A percentile compares a stretch with the other conserved stretches of the same genome.
Evolutionary conservation across 2,329 filamentous ascomycete species (phyloP).

Genomic region (Sporothrix globosa): DNA sequence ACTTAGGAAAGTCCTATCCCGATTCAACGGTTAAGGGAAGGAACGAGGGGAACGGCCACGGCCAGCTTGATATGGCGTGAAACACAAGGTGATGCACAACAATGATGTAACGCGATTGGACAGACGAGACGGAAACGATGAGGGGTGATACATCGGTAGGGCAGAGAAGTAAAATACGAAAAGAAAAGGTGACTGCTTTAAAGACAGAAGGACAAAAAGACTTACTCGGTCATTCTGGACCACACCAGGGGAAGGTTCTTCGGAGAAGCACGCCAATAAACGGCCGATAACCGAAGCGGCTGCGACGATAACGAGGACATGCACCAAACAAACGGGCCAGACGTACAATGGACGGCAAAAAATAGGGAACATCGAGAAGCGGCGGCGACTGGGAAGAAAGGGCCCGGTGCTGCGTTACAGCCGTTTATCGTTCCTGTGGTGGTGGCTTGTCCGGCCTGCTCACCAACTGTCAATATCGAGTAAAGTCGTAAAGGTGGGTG

Average conservation of each 20-base stretch:
- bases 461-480: background rate
- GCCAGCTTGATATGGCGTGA: background rate
- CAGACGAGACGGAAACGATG: background rate
- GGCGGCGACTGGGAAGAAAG: background rate
- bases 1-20: background rate
- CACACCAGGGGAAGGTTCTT: background rate
- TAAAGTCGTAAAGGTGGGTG: constrained; percentile 2
- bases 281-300: constrained; percentile 22
- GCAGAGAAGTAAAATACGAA: background rate
- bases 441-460: background rate
- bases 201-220: background rate
- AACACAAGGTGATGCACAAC: background rate
- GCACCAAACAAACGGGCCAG: background rate
- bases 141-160: background rate
- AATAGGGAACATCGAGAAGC: background rate
- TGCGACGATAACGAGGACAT: constrained; percentile 1
- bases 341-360: background rate
- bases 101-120: constrained; percentile 15
- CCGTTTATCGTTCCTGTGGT: constrained; percentile 16
- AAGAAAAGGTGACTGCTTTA: background rate
- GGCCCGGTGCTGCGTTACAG: constrained; percentile 12
- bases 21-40: background rate
- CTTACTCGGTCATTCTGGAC: constrained; percentile 24
- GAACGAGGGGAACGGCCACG: constrained; percentile 5
- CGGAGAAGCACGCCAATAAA: constrained; percentile 1